Evolutionary conservation across 805 yeast genomes (phyloP).

Genomic region (Ogataea allantospora): DNA sequence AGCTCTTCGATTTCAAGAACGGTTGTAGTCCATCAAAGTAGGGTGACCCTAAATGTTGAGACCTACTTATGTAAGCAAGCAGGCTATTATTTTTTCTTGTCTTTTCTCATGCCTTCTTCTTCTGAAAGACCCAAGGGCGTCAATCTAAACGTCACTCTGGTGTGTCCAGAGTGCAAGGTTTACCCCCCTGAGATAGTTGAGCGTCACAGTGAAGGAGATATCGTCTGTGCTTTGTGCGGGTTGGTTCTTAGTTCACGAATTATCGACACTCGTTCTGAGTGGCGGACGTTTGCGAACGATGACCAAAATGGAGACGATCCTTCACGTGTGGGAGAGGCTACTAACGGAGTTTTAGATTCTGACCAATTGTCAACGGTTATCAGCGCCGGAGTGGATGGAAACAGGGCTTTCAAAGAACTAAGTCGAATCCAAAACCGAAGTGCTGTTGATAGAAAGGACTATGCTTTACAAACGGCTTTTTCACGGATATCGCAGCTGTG

Average conservation of each 20-base stretch:
- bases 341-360: constrained; percentile 86
- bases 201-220: constrained; percentile 95
- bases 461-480: constrained; percentile 84
- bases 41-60: no score
- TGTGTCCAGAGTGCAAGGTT: constrained; percentile 95
- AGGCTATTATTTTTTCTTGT: constrained; percentile 3
- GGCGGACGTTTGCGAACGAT: constrained; percentile 98
- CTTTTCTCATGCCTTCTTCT: constrained; percentile 23
- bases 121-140: constrained; percentile 52
- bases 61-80: neutral
- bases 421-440: constrained; percentile 86
- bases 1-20: no score
- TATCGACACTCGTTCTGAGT: constrained; percentile 94
- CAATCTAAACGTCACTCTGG: constrained; percentile 81
- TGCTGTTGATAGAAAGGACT: constrained; percentile 82
- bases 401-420: constrained; percentile 83
- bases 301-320: constrained; percentile 99
- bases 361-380: constrained; percentile 92
- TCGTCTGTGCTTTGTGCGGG: constrained; percentile 98
- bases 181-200: constrained; percentile 95
- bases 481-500: constrained; percentile 92
- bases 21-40: no score
- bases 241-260: constrained; percentile 86
- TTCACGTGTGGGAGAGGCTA: constrained; percentile 98
- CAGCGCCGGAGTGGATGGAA: constrained; percentile 81